Conservation (phyloP, 208 protist genomes). For the Leishmania guyanensis region DNA sequence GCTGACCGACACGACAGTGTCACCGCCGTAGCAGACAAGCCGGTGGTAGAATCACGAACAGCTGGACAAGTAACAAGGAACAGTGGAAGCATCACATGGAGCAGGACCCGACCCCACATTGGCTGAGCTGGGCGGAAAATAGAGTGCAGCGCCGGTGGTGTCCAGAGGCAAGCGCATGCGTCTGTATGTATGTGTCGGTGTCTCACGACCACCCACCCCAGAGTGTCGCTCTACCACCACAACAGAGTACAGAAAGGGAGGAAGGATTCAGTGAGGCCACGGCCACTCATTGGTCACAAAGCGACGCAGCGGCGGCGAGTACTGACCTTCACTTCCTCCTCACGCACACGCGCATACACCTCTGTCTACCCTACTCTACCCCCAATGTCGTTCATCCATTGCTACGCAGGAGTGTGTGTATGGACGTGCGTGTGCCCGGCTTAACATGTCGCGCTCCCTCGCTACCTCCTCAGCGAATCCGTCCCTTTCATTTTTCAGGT, state of each 20-base stretch:
- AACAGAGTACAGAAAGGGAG: too few relatives aligned
- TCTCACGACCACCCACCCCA: not conserved
- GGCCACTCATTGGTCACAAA: not conserved
- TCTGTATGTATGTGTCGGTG: not conserved
- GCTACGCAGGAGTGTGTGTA: not conserved
- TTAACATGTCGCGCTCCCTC: too few relatives aligned
- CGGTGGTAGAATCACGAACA: not conserved
- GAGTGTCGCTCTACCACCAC: too few relatives aligned
- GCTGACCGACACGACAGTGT: conserved; percentile 52
- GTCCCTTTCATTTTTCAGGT: not conserved
- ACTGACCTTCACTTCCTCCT: not conserved
- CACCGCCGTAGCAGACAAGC: not conserved
- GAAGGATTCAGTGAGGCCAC: not conserved
- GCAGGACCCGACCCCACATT: not conserved
- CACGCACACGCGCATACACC: not conserved
- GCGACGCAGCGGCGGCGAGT: not conserved
- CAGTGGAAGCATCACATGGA: not conserved
- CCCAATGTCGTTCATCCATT: not conserved
- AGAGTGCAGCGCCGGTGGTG: not conserved
- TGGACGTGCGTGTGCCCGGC: not conserved
- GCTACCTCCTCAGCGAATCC: not conserved
- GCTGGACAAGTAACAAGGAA: conserved; percentile 2
- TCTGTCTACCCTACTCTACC: not conserved
- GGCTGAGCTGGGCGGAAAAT: not conserved
- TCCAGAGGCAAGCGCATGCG: not conserved